Conservation (phyloP, 2,329 filamentous ascomycete species). For the Penicillium nordicum region DNA sequence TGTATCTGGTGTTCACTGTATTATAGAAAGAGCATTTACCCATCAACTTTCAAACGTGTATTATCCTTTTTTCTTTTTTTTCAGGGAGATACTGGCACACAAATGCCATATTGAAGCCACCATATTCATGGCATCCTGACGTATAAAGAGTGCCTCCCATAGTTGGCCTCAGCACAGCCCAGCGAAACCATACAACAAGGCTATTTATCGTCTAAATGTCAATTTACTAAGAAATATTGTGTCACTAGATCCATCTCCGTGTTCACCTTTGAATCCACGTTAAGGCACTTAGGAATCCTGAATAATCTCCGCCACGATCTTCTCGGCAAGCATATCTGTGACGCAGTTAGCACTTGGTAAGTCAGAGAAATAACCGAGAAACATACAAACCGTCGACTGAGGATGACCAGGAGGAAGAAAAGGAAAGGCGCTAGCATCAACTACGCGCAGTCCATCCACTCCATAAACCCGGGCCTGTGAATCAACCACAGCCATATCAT, state of each 20-base stretch:
- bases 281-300: not conserved
- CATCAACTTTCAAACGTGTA: not conserved
- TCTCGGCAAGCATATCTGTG: slow-evolving; percentile 25
- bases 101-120: not conserved
- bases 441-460: slow-evolving; percentile 30
- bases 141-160: not conserved
- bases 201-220: not conserved
- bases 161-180: not conserved
- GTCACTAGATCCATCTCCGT: not conserved
- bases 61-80: not conserved
- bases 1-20: slow-evolving; percentile 31
- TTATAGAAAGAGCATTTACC: slow-evolving; percentile 30
- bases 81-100: not conserved
- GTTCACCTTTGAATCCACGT: not conserved
- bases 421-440: slow-evolving; percentile 37
- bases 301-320: slow-evolving; percentile 19
- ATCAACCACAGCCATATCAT: slow-evolving; percentile 34
- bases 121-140: not conserved
- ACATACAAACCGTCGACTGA: slow-evolving; percentile 25
- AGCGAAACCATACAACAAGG: not conserved
- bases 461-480: slow-evolving; percentile 30
- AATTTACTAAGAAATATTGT: not conserved
- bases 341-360: not conserved
- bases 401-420: slow-evolving; percentile 43
- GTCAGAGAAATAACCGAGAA: not conserved